Percentiles rank a stretch among this genome's conserved stretches.
phyloP scores from a whole-genome alignment of 345 rosid species.

The Brassica incana region DNA sequence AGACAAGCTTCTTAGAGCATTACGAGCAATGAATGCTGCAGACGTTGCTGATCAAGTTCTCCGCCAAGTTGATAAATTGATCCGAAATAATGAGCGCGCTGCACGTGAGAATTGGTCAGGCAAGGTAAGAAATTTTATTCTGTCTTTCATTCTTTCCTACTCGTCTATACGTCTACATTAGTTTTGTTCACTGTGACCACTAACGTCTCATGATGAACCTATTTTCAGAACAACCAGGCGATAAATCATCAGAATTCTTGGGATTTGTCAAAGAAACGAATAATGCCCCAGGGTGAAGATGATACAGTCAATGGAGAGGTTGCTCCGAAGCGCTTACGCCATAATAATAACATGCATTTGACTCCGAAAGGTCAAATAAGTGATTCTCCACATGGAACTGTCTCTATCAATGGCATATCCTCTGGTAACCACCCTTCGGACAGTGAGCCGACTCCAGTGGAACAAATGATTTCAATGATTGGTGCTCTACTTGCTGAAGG shows the following conservation, averaged over 20 bases:
- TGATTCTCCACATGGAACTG: slow-evolving; percentile 53
- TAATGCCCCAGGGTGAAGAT: slow-evolving; percentile 60
- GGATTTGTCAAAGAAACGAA: slow-evolving; percentile 70
- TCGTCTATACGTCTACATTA: slow-evolving; percentile 20
- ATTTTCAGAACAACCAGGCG: slow-evolving; percentile 72
- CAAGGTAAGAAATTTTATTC: slow-evolving; percentile 52
- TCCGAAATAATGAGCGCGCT: slow-evolving; percentile 81
- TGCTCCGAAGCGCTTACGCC: slow-evolving; percentile 59
- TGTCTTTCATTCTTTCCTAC: slow-evolving; percentile 13
- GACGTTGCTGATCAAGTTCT: slow-evolving; percentile 96
- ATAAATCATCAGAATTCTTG: slow-evolving; percentile 56
- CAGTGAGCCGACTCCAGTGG: slow-evolving; percentile 80
- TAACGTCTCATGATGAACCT: slow-evolving; percentile 27
- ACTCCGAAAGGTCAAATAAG: slow-evolving; percentile 45
- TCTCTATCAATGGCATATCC: slow-evolving; percentile 57
- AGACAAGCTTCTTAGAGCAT: slow-evolving; percentile 74
- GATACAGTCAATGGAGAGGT: slow-evolving; percentile 60
- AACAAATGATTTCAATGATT: slow-evolving; percentile 96
- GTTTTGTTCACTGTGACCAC: slow-evolving; percentile 22
- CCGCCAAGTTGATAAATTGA: slow-evolving; percentile 88
- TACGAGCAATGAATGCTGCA: slow-evolving; percentile 88
- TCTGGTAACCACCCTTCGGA: slow-evolving; percentile 51
- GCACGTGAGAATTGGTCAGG: slow-evolving; percentile 67
- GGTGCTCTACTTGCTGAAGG: slow-evolving; percentile 99
- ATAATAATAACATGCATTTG: slow-evolving; percentile 47